Conservation (phyloP, 1,284 basidiomycete genomes). For the Sporisorium reilianum region DNA sequence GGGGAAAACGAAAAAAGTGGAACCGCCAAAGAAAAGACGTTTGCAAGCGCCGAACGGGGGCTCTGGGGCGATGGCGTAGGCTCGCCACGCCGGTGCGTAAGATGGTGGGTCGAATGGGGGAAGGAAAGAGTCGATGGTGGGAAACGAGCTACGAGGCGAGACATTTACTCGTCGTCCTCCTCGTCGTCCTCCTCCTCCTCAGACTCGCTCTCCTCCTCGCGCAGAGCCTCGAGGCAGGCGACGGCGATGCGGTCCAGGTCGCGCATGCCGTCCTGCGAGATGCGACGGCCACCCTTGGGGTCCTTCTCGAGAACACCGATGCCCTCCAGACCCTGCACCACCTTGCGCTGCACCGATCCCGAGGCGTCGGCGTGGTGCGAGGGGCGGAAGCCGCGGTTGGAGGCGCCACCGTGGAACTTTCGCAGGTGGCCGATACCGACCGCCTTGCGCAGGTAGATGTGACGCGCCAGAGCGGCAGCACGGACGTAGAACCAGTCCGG, state of each 20-base stretch:
- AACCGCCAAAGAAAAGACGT: not conserved
- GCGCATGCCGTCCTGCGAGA: conserved; percentile 94
- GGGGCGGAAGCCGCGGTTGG: conserved; percentile 86
- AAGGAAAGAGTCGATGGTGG: not conserved
- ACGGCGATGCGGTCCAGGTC: conserved; percentile 99
- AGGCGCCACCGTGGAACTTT: conserved; percentile 97
- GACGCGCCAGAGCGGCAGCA: conserved; percentile 96
- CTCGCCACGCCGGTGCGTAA: not conserved
- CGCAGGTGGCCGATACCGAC: conserved; percentile 94
- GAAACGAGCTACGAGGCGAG: not conserved
- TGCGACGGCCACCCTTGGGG: conserved; percentile 93
- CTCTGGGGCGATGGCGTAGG: not conserved
- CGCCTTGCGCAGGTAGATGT: conserved; percentile 99
- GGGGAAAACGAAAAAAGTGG: not conserved
- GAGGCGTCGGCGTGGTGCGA: conserved; percentile 92
- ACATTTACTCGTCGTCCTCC: conserved; percentile 62
- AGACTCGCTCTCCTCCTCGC: conserved; percentile 83
- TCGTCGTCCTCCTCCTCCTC: conserved; percentile 69
- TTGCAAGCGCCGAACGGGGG: not conserved
- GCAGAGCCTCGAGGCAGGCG: conserved; percentile 88
- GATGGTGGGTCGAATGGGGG: not conserved
- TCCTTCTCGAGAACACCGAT: conserved; percentile 95
- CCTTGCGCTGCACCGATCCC: conserved; percentile 73
- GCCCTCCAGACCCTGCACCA: conserved; percentile 97
- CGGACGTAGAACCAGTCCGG: conserved; percentile 99